Evolutionary conservation across 2,329 filamentous ascomycete species (phyloP).

Genomic region (Rhytidhysteron rufulum): DNA sequence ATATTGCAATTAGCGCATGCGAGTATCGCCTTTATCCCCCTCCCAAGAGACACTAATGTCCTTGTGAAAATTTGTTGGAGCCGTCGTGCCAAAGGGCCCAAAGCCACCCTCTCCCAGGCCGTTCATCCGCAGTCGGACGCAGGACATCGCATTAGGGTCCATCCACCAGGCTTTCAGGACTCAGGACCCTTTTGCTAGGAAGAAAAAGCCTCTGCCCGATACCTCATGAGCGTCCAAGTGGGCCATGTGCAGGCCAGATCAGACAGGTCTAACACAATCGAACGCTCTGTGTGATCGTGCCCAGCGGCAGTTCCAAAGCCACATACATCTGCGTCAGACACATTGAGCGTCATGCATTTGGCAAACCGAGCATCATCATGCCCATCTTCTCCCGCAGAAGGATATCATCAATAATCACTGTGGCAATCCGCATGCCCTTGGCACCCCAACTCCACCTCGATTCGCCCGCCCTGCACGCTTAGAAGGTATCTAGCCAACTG

Average conservation of each 20-base stretch:
- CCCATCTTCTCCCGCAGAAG: constrained; percentile 10
- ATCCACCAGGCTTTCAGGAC: too few relatives aligned
- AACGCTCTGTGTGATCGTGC: not conserved
- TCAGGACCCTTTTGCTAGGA: not conserved
- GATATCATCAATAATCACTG: constrained; percentile 5
- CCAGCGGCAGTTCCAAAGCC: constrained; percentile 9
- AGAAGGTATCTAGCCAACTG: not conserved
- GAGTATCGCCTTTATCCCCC: not conserved
- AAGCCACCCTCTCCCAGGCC: not conserved
- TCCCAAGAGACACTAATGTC: not conserved
- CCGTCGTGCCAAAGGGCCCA: not conserved
- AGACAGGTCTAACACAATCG: not conserved
- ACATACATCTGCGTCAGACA: constrained; percentile 11
- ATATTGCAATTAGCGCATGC: constrained; percentile 3
- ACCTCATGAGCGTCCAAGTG: not conserved
- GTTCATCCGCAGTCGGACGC: constrained; percentile 1
- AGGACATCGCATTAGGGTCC: too few relatives aligned
- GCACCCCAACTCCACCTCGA: too few relatives aligned
- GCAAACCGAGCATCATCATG: constrained; percentile 5
- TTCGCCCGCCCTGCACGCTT: too few relatives aligned
- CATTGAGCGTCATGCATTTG: constrained; percentile 9
- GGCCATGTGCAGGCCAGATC: not conserved
- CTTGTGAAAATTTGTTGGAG: not conserved
- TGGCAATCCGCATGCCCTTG: constrained; percentile 10
- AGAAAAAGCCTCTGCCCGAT: not conserved